Base-by-base conservation (phyloP, 75 land plant species). In the Pinus taeda region DNA sequence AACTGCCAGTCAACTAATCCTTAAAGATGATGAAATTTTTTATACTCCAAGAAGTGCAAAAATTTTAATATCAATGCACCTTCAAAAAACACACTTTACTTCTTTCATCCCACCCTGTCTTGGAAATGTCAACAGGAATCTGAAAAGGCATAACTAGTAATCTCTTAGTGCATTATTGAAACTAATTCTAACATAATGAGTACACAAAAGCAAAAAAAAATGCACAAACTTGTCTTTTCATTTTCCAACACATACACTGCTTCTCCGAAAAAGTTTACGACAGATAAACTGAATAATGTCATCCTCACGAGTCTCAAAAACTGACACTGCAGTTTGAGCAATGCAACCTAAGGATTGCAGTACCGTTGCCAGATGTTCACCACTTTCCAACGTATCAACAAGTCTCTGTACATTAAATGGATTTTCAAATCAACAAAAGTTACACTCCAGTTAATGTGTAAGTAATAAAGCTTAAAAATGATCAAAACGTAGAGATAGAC, bases 231-330 rank as follows among this genome's bases (percentile, higher is more conserved):
- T 65, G 0, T 5, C 7, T 2, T 36, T 36, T 36, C 42, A 36
- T 33, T 64, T 49, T 65, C 49, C 20, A 36, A 78, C 36, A 24
- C 83, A 78, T 91, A 91, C 94, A 82, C 79, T 75, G 60, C 69
- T 72, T 71, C 85, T 60, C 26, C 79, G 76, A 12, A 95, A 72
- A 77, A 95, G 83, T 73, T 90, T 82, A 24, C 71, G 83, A 60
- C 79, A 83, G 59, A 96, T 85, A 76, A 93, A 96, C 58, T 86
- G 83, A 33, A 85, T 80, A 74, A 96, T 88, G 74, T 94, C 95
- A 45, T 83, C 86, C 82, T 96, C 99, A 77, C 93, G 81, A 17
- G 97, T 96, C 85, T 96, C 99, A 82, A 94, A 96, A 74, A 96
- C 84, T 18, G 98, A 84, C 88, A 87, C 89, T 37, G 98, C 97